Base-by-base conservation (phyloP, 768 basidiomycete genomes). In the Roridomyces roridus region DNA sequence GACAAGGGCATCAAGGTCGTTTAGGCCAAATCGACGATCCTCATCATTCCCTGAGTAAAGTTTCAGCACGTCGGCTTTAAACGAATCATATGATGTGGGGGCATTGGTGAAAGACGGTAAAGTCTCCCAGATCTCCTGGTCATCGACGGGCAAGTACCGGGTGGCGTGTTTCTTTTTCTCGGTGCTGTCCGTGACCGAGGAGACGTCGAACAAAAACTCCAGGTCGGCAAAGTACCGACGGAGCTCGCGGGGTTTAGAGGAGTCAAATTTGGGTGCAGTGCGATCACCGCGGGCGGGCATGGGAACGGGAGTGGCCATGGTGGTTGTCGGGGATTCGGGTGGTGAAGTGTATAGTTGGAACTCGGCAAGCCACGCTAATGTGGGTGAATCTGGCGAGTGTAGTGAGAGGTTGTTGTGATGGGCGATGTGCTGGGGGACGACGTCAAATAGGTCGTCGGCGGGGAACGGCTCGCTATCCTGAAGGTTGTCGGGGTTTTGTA, bases 1-100 rank as follows among this genome's bases (percentile, higher is more conserved):
- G 31, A 73, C 58, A 2, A 70, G 54, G 4, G 46, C 42, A 35
- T 70, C 61, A 2, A 73, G 46, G 37, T 73, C 65, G 14, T 47
- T 42, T 4, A 68, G 34, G 17, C 58, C 41, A 37, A 62, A 73
- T 1, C 63, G 58, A 20, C 48, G 49, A 1, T 59, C 46, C 20
- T 50, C 50, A 11, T 63, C 62, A 20, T 64, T 60, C 20, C 59
- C 65, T 21, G 67, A 52, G 46, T 72, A 73, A 25, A 66, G 55
- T 9, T 65, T 63, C 24, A 63, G 41, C 1, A 72, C 62, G 1
- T 55, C 63, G 1, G 62, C 40, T 46, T 64, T 69, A 53, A 71
- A 68, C 1, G 60, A 51, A 9, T 62, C 55, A 41, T 59, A 72
- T 20, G 60, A 50, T 34, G 51, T 46, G 6, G 37, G 53, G 17